These are phyloP conservation scores for Cenococcum geophilum DNA, from an alignment of 495 filamentous ascomycete species.

Conservation along the genomic window DNA sequence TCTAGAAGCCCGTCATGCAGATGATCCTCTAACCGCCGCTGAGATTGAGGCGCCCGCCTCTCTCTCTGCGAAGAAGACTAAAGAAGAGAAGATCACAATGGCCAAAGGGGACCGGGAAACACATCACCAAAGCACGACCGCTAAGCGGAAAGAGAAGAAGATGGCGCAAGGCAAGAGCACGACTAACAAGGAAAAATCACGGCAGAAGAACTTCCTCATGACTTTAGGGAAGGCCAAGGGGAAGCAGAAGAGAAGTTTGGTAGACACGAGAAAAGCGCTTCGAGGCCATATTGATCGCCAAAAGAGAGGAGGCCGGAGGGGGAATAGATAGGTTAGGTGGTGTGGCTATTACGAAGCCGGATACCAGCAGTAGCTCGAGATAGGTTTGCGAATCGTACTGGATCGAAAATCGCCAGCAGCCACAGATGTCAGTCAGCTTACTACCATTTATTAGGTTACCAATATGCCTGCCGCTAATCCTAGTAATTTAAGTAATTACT, in stretches of 20 bases:
- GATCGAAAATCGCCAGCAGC: too few species aligned
- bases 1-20: slow-evolving; percentile 54
- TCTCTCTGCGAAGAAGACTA: slow-evolving; percentile 64
- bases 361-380: background rate
- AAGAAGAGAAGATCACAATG: slow-evolving; percentile 73
- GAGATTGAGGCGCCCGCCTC: slow-evolving; percentile 71
- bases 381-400: too few species aligned
- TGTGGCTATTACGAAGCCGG: background rate
- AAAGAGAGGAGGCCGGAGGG: slow-evolving; percentile 77
- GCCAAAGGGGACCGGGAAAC: slow-evolving; percentile 69
- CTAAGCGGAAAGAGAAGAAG: slow-evolving; percentile 76
- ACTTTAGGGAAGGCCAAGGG: slow-evolving; percentile 87
- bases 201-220: slow-evolving; percentile 98
- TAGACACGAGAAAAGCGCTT: slow-evolving; percentile 69
- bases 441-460: too few species aligned
- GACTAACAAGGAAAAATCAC: slow-evolving; percentile 95
- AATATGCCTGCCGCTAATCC: too few species aligned
- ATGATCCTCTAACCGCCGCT: slow-evolving; percentile 78
- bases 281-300: slow-evolving; percentile 74
- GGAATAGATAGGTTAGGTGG: slow-evolving; percentile 45
- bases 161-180: slow-evolving; percentile 82
- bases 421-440: too few species aligned
- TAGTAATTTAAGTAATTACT: too few species aligned
- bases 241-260: slow-evolving; percentile 88
- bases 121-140: slow-evolving; percentile 74